Base-by-base conservation (phyloP, 1,139 yeast species). In the Nakaseomyces delphensis region DNA sequence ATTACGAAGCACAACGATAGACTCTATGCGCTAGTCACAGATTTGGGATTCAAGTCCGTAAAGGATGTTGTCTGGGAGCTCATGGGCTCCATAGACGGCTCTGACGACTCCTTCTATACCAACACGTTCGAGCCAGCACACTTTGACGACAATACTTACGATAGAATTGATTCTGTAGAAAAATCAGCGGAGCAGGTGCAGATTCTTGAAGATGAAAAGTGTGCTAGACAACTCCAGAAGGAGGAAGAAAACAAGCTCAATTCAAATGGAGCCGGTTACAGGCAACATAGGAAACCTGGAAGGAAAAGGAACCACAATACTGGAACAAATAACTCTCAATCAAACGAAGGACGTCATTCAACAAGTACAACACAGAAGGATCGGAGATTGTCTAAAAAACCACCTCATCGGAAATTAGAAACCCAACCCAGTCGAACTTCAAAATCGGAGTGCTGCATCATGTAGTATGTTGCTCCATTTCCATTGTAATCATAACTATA, bases 61-160 rank as follows among this genome's bases (percentile, higher is more conserved):
- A 57, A 65, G 4, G 64, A 68, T 16, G 71, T 82, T 20, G 83
- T 83, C 9, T 87, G 96, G 96, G 87, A 83, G 56, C 73, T 83
- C 0, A 64, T 87, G 31, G 70, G 72, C 38, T 76, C 85, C 2
- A 70, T 80, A 3, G 69, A 72, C 42, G 95, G 95, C 1, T 67
- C 69, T 5, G 75, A 73, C 20, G 93, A 85, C 55, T 65, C 70
- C 30, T 83, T 83, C 56, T 79, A 76, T 57, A 73, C 76, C 11
- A 84, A 85, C 2, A 69, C 67, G 36, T 82, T 82, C 50, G 59
- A 66, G 6, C 78, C 77, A 9, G 41, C 53, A 11, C 44, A 45
- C 14, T 39, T 49, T 16, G 50, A 46, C 20, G 30, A 31, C 6
- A 16, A 18, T 18, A 27, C 31, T 11, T 23, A 42, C 25, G 24